Base-by-base conservation (phyloP, 495 filamentous ascomycete genomes). In the Penicillium maclennaniae region DNA sequence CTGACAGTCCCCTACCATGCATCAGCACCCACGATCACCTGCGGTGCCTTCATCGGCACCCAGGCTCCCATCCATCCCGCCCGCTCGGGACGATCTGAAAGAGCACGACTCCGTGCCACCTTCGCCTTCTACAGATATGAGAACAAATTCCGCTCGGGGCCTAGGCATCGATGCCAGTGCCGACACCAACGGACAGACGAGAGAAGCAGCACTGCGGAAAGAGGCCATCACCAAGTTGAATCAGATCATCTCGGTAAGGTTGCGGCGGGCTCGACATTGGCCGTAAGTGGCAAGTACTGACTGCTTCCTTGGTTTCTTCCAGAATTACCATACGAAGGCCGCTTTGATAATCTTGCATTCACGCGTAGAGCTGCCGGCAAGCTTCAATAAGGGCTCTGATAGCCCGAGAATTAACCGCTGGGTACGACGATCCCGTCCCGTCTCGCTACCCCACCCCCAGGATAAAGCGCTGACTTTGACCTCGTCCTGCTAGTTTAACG, bases 261-360 rank as follows among this genome's bases (percentile, higher is more conserved):
- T 2, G 37, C 21, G n/a, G 21, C 14, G 28, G 41, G 12, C 23
- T 9, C 17, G 5, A 16, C 25, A 51, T 51, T 20, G 41, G 16
- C 6, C 39, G 21, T 43, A 21, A 15, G n/a, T 23, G 23, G 14
- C 34, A 49, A 9, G n/a, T 14, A 7, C 20, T 43, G 28, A 47
- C 45, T 51, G 27, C 58, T 45, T n/a, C 14, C 34, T 19, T 26
- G 31, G 14, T 60, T 53, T 38, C 5, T 50, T 42, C 21, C 53
- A 97, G 90, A 95, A 95, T 65, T 95, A 95, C 67, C 87, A 90
- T 69, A 84, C 80, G 46, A 98, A 97, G 75, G 86, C 89, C 34
- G 88, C 91, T 50, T 81, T 93, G 51, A 82, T 93, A 37, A 87
- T 98, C 45, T 71, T 96, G 16, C 85, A 91, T 47, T 85, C 89